Evolutionary conservation across 2,329 filamentous ascomycete genomes (phyloP).

Genomic region (Chrysoporthe cubensis): DNA sequence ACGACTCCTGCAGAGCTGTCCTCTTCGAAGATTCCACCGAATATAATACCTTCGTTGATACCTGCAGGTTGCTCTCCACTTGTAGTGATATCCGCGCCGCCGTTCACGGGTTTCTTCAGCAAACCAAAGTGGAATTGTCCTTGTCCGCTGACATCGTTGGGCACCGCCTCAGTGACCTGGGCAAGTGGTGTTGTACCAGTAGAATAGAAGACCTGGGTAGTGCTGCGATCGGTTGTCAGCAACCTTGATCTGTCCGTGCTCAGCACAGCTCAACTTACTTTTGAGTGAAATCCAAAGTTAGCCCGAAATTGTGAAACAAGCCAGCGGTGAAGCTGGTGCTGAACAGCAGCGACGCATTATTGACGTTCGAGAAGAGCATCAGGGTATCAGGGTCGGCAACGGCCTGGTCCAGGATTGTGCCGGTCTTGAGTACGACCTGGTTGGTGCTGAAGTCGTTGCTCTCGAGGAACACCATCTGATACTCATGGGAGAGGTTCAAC

Average conservation of each 20-base stretch:
- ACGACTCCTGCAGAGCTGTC: constrained; percentile 48
- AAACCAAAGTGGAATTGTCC: constrained; percentile 67
- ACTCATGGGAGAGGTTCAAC: constrained; percentile 65
- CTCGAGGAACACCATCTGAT: constrained; percentile 58
- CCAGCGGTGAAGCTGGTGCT: constrained; percentile 52
- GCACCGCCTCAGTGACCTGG: constrained; percentile 48
- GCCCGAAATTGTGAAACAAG: constrained; percentile 65
- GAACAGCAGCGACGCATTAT: constrained; percentile 53
- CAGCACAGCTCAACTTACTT: constrained; percentile 46
- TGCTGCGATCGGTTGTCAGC: constrained; percentile 43
- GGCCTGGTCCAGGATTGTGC: constrained; percentile 50
- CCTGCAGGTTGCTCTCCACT: constrained; percentile 51
- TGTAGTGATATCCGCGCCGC: constrained; percentile 49
- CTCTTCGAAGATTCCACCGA: constrained; percentile 57
- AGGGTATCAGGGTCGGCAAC: constrained; percentile 45
- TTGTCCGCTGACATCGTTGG: constrained; percentile 58
- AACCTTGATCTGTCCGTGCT: too few species aligned
- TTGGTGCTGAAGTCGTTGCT: constrained; percentile 51
- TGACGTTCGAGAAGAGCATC: constrained; percentile 52
- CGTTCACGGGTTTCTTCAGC: constrained; percentile 62
- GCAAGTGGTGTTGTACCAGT: constrained; percentile 48
- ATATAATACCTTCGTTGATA: constrained; percentile 58
- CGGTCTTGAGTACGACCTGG: constrained; percentile 60
- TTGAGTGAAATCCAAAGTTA: constrained; percentile 59
- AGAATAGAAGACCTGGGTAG: constrained; percentile 62